phyloP scores from a whole-genome alignment of 805 yeast species.

The Lipomyces japonicus region DNA sequence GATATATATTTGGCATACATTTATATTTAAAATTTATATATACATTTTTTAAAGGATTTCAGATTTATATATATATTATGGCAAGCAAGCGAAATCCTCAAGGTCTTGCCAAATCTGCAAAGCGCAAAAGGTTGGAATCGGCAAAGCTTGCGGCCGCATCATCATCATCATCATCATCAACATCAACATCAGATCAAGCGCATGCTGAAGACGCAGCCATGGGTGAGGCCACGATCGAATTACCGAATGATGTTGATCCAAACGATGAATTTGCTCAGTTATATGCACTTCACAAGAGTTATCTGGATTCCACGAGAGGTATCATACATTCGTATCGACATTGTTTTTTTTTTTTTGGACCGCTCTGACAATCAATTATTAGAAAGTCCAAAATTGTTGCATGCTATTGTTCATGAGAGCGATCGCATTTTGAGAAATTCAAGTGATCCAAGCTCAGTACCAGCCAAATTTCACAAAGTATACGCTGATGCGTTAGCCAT shows the following conservation, averaged over 20 bases:
- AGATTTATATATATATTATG: constrained; percentile 23
- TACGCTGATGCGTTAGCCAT: constrained; percentile 60
- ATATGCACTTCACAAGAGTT: constrained; percentile 67
- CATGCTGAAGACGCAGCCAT: constrained; percentile 21
- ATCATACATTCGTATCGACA: constrained; percentile 7
- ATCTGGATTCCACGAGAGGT: constrained; percentile 52
- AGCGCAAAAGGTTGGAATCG: constrained; percentile 21
- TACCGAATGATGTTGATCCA: constrained; percentile 65
- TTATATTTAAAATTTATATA: too few species aligned
- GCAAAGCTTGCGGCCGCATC: constrained; percentile 5
- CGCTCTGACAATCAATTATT: neutral
- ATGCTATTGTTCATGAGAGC: constrained; percentile 90
- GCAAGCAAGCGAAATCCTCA: constrained; percentile 24
- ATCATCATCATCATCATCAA: neutral
- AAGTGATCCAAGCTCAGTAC: constrained; percentile 30
- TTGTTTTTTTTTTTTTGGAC: neutral
- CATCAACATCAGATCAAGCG: neutral
- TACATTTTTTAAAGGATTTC: neutral
- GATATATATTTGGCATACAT: too few species aligned
- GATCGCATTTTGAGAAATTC: constrained; percentile 57
- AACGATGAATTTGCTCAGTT: constrained; percentile 79
- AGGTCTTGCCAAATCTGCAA: constrained; percentile 21
- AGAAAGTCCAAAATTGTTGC: constrained; percentile 33
- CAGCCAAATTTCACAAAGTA: constrained; percentile 56
- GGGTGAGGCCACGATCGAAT: constrained; percentile 49